Conservation (phyloP, 31 red algal genomes). For the Odonthalia washingtoniensis region DNA sequence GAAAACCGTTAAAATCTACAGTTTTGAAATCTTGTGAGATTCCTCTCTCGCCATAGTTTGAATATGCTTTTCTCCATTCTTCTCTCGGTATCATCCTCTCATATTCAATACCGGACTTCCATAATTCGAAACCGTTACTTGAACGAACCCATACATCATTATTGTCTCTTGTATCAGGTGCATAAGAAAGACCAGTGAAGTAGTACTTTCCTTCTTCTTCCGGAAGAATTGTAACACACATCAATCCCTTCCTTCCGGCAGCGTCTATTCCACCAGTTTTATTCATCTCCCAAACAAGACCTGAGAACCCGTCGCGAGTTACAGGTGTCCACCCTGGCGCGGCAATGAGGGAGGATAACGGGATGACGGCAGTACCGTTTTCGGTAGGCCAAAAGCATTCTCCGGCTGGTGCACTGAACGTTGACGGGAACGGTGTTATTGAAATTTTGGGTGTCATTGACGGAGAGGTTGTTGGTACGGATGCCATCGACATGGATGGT, state of each 20-base stretch:
- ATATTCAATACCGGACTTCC: background rate
- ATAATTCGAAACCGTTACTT: background rate
- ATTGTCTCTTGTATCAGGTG: conserved; percentile 35
- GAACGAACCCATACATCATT: conserved; percentile 51
- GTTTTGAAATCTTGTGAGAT: conserved; percentile 36
- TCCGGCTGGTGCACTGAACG: too few relatives aligned
- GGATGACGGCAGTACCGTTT: conserved; percentile 17
- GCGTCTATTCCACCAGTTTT: conserved; percentile 30
- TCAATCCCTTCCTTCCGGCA: conserved; percentile 21
- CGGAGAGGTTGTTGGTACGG: too few relatives aligned
- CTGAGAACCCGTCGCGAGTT: conserved; percentile 12
- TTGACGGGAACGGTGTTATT: too few relatives aligned
- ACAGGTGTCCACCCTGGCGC: conserved; percentile 19
- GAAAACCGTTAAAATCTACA: conserved; percentile 20
- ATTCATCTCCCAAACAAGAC: conserved; percentile 15
- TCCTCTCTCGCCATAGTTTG: conserved; percentile 15
- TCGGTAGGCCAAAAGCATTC: too few relatives aligned
- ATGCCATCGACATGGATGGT: too few relatives aligned
- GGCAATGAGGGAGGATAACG: conserved; percentile 15
- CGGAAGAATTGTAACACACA: conserved; percentile 31
- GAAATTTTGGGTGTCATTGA: too few relatives aligned
- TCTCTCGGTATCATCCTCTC: background rate
- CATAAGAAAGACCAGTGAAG: conserved; percentile 20
- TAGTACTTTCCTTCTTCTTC: conserved; percentile 6
- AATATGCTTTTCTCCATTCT: conserved; percentile 47